Conservation (phyloP, 345 rosid genomes). For the Eucalyptus sp. region DNA sequence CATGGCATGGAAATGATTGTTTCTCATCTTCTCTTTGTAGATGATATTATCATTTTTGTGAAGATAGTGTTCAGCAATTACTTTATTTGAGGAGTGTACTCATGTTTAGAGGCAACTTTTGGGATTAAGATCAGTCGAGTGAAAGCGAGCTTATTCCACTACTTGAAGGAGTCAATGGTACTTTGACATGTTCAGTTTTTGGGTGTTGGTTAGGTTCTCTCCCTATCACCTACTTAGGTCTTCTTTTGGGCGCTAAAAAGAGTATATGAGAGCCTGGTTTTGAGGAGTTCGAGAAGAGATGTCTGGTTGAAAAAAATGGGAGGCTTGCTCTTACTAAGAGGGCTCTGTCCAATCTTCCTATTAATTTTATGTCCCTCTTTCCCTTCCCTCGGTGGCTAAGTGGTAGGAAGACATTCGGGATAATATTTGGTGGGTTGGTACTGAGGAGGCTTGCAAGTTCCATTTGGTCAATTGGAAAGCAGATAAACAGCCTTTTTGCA, state of each 20-base stretch:
- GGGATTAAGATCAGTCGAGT: not conserved
- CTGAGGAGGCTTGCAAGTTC: not conserved
- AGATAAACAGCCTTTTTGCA: not conserved
- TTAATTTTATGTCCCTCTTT: not conserved
- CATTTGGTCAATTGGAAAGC: not conserved
- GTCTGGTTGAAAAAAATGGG: not conserved
- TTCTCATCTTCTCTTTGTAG: not conserved
- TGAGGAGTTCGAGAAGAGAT: not conserved
- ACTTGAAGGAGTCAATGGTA: not conserved
- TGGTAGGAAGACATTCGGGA: not conserved
- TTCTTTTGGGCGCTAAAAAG: not conserved
- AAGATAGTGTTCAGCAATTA: not conserved
- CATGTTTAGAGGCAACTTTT: not conserved
- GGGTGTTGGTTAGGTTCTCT: not conserved
- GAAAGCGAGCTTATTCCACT: not conserved
- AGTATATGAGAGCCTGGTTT: not conserved
- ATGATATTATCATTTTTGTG: not conserved
- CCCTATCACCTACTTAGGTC: not conserved
- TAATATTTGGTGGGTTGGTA: not conserved
- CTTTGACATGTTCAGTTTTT: not conserved
- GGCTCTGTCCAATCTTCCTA: not conserved
- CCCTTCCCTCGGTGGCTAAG: not conserved
- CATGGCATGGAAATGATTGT: not conserved
- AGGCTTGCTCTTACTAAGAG: not conserved
- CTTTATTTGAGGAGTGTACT: not conserved